Evolutionary conservation across 1,139 yeast genomes (phyloP).

Genomic region (Nakaseomyces nivariensis): DNA sequence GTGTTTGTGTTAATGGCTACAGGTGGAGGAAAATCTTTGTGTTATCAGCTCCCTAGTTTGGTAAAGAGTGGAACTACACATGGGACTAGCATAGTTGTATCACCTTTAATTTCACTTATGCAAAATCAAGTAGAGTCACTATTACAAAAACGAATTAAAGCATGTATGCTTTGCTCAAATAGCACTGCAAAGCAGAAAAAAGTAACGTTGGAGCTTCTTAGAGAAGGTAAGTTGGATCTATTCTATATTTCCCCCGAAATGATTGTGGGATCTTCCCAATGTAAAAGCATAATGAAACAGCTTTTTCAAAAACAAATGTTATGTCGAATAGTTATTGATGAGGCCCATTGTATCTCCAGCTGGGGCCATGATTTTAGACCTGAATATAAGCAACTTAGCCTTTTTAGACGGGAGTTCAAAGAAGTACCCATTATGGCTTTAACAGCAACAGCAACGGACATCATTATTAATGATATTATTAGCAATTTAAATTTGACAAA

Average conservation of each 20-base stretch:
- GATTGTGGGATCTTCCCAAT: conserved; percentile 62
- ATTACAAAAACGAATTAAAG: conserved; percentile 50
- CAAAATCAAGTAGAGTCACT: conserved; percentile 88
- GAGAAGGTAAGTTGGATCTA: conserved; percentile 55
- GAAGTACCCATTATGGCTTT: conserved; percentile 83
- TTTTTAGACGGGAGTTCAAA: conserved; percentile 61
- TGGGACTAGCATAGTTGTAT: conserved; percentile 85
- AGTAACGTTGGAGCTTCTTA: conserved; percentile 48
- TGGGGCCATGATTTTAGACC: conserved; percentile 99
- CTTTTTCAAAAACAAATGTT: conserved; percentile 45
- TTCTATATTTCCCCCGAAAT: conserved; percentile 92
- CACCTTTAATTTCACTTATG: conserved; percentile 53
- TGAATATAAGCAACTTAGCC: conserved; percentile 71
- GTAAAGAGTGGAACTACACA: conserved; percentile 56
- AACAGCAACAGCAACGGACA: conserved; percentile 91
- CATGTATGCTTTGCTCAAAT: conserved; percentile 82
- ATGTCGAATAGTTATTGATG: conserved; percentile 85
- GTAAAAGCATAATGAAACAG: conserved; percentile 49
- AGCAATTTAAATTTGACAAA: conserved; percentile 50
- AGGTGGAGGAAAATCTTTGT: conserved; percentile 91
- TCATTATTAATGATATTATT: conserved; percentile 71
- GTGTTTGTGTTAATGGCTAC: conserved; percentile 94
- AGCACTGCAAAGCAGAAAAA: conserved; percentile 52
- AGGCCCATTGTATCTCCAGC: conserved; percentile 92
- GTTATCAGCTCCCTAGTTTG: conserved; percentile 90